Evolutionary conservation across 805 yeast genomes (phyloP), one percentile per base, ranked within the genome.

Genomic region (Monosporozyma aerobia): DNA sequence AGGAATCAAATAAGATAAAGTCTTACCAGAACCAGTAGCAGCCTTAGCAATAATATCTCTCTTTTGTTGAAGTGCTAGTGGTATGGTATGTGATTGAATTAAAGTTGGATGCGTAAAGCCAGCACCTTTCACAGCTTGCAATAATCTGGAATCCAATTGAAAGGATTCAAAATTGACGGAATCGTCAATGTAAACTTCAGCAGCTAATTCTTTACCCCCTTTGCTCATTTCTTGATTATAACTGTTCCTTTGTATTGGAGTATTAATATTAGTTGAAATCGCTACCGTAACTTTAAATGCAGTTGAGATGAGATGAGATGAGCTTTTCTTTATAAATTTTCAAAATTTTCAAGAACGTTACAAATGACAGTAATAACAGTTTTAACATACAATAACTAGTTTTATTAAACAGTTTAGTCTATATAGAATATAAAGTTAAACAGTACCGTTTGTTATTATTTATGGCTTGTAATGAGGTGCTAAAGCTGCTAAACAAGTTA

Each of bases 1-100:
- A 6, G 99, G 99, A 48, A 92, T 78, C 57, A 85, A 71, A 65
- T 92, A 92, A 1, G 97, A 95, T 10, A 88, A 87, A 0, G 98
- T 92, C 69, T 92, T 92, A 58, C 98, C 98, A 8, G 96, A 86
- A 3, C 99, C 99, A 0, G 99, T 92, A 27, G 88, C 82, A 6
- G 98, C 97, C 65, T 87, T 83, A 40, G 97, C 97, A 47, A 92
- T 85, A 57, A 92, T 85, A 67, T 92, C 97, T 72, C 90, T 84
- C 64, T 85, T 87, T 59, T 92, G 94, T 57, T 88, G 86, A 51
- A 94, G 71, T 0, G 99, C 97, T 49, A 94, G 72, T 44, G 95
- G 96, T 54, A 94, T 88, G n/a, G 96, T 86, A 64, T 83, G 83
- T 8, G 95, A 79, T 71, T 94, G 99, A 51, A 94, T 85, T 53